These are phyloP conservation scores for Geosmithia flava DNA, from an alignment of 2,329 filamentous ascomycete genomes.

Conservation along the genomic window DNA sequence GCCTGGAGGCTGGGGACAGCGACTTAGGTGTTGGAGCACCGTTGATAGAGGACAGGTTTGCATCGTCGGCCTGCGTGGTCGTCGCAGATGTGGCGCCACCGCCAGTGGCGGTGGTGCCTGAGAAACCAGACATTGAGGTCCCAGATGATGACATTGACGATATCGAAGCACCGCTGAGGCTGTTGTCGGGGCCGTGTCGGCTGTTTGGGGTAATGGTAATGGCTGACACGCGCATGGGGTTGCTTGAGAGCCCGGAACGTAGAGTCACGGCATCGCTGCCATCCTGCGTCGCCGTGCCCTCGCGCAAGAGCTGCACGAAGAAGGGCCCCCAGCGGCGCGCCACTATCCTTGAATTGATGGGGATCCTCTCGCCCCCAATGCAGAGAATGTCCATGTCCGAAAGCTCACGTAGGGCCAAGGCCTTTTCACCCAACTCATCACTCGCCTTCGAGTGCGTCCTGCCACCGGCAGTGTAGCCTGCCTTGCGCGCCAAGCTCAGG, in stretches of 20 bases:
- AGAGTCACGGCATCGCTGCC: constrained; percentile 66
- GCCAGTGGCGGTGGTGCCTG: constrained; percentile 19
- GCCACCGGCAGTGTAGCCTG: constrained; percentile 59
- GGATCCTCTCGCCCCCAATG: constrained; percentile 79
- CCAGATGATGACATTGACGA: constrained; percentile 12
- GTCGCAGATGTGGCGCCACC: neutral
- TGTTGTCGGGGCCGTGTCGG: constrained; percentile 26
- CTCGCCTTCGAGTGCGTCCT: constrained; percentile 65
- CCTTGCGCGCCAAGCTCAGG: constrained; percentile 44
- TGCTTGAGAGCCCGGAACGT: constrained; percentile 46
- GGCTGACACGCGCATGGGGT: constrained; percentile 61
- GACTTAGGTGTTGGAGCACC: constrained; percentile 43
- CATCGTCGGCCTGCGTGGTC: constrained; percentile 21
- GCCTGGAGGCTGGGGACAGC: constrained; percentile 52
- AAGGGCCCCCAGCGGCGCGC: constrained; percentile 88
- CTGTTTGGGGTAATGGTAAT: constrained; percentile 71
- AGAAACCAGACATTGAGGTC: constrained; percentile 31
- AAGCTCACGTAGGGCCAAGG: constrained; percentile 69
- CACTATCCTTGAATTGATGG: constrained; percentile 83
- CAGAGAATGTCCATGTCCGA: constrained; percentile 96
- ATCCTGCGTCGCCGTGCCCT: constrained; percentile 61
- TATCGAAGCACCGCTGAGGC: constrained; percentile 27
- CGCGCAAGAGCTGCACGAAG: constrained; percentile 81
- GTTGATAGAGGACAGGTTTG: constrained; percentile 31
- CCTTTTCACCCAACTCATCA: constrained; percentile 74